Conservation (phyloP, 805 yeast species). For the Barnettozyma wickerhamii region DNA sequence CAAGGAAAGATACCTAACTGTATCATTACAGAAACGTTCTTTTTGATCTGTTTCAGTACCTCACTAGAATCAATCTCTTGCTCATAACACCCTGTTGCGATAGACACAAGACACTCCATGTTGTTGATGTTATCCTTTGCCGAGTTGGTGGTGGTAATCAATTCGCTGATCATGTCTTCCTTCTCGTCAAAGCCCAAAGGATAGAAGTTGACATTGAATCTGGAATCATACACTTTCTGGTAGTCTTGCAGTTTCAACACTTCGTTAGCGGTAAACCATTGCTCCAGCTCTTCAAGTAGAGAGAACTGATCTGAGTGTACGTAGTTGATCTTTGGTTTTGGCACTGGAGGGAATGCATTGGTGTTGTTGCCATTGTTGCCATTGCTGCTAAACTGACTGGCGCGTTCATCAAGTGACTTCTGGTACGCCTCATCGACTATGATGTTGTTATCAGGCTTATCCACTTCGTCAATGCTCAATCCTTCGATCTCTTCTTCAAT, state of each 20-base stretch:
- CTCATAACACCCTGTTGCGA: slow-evolving; percentile 15
- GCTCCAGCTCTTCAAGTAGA: slow-evolving; percentile 38
- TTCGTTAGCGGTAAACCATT: slow-evolving; percentile 41
- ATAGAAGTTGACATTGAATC: slow-evolving; percentile 12
- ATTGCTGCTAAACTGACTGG: slow-evolving; percentile 26
- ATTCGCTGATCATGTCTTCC: slow-evolving; percentile 12
- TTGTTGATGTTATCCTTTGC: not conserved
- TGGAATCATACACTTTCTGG: slow-evolving; percentile 3
- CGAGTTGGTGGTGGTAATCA: slow-evolving; percentile 3
- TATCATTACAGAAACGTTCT: slow-evolving; percentile 10
- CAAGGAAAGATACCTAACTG: slow-evolving; percentile 7
- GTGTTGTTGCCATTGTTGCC: slow-evolving; percentile 11
- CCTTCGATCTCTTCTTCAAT: slow-evolving; percentile 15
- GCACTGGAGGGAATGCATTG: slow-evolving; percentile 24
- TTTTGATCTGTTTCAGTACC: slow-evolving; percentile 5
- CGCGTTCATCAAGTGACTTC: slow-evolving; percentile 31
- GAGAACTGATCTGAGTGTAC: slow-evolving; percentile 32
- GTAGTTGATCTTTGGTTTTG: slow-evolving; percentile 43
- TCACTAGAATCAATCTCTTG: slow-evolving; percentile 11
- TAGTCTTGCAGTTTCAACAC: slow-evolving; percentile 7
- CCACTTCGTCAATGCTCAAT: slow-evolving; percentile 38
- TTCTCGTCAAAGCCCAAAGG: slow-evolving; percentile 12
- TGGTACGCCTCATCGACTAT: slow-evolving; percentile 31
- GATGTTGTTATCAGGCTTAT: slow-evolving; percentile 28
- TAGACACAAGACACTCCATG: slow-evolving; percentile 11